Evolutionary conservation across 805 yeast species (phyloP), one percentile per base, ranked within the genome.

Genomic region (Lipomyces kockii): DNA sequence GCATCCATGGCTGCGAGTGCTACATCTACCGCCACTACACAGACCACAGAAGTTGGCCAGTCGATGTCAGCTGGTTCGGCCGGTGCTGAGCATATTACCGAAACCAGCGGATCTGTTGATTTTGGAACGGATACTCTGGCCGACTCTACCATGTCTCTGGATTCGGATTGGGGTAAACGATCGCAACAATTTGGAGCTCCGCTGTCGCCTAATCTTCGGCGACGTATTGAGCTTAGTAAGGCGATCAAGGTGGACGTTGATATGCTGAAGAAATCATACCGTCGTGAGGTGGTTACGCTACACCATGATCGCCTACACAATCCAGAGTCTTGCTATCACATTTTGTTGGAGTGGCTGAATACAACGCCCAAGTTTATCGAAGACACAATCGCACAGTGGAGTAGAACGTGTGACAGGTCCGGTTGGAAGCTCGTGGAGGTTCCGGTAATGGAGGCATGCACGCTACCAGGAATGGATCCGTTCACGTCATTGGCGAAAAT

Each of bases 291-390:
- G 2, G 82, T 92, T 57, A 86, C 87, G 5, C 92, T 95, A 0
- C 98, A 94, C 78, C 91, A 91, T 74, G 99, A 95, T 76, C 84
- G 88, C 56, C 93, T 93, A 2, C 97, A 92, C 76, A 94, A 93
- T 75, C 97, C 98, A 0, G 94, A 90, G 72, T 97, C 93, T 74
- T 93, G 98, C 75, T 95, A 88, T 80, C 98, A 94, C 75, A 84
- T 95, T 39, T 82, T 97, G 58, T 77, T 94, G 14, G 98, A 95
- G 76, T 95, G 99, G 99, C 80, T 94, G 39, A 91, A 90, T 68
- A 87, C 97, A 0, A 92, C 98, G 0, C 89, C 97, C 1, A 90
- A 90, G 75, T 80, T 91, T 39, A 86, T 91, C 60, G 97, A 92
- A 66, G 97, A 92, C 71, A 81, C 90, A 12, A 82, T 92, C 55